A percentile compares a stretch with the other conserved stretches of the same genome.
Evolutionary conservation across 75 land plant genomes (phyloP).

Genomic region (Isoetes taiwanensis): DNA sequence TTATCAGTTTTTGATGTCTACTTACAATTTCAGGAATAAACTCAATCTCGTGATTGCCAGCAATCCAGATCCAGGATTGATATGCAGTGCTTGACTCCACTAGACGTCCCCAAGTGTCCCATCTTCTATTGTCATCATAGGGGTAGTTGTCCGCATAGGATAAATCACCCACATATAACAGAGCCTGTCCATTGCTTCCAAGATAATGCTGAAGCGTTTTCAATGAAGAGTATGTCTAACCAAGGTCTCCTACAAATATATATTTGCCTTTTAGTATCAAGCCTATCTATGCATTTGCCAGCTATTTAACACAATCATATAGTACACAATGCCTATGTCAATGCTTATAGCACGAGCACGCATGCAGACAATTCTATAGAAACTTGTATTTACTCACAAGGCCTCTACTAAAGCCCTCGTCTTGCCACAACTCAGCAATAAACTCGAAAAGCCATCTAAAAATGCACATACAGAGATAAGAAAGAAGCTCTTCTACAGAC

Average conservation of each 20-base stretch:
- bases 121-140: conserved; percentile 55
- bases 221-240: conserved; percentile 35
- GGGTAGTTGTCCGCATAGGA: conserved; percentile 81
- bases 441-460: too few relatives aligned
- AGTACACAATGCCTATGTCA: too few relatives aligned
- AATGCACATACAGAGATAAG: too few relatives aligned
- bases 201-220: conserved; percentile 31
- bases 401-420: too few relatives aligned
- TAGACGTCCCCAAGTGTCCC: conserved; percentile 92
- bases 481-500: too few relatives aligned
- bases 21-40: conserved; percentile 61
- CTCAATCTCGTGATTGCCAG: conserved; percentile 80
- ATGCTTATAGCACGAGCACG: too few relatives aligned
- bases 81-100: conserved; percentile 68
- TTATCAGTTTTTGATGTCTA: neutral
- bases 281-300: too few relatives aligned
- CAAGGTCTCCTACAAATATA: conserved; percentile 46
- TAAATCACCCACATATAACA: conserved; percentile 75
- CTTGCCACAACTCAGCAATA: too few relatives aligned
- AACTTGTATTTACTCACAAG: too few relatives aligned
- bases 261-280: too few relatives aligned
- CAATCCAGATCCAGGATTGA: conserved; percentile 95
- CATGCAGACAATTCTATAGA: too few relatives aligned
- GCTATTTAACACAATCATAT: too few relatives aligned
- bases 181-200: conserved; percentile 44